Base-by-base conservation (phyloP, 192 early-diverging fungal genomes). In the Lobosporangium transversale region DNA sequence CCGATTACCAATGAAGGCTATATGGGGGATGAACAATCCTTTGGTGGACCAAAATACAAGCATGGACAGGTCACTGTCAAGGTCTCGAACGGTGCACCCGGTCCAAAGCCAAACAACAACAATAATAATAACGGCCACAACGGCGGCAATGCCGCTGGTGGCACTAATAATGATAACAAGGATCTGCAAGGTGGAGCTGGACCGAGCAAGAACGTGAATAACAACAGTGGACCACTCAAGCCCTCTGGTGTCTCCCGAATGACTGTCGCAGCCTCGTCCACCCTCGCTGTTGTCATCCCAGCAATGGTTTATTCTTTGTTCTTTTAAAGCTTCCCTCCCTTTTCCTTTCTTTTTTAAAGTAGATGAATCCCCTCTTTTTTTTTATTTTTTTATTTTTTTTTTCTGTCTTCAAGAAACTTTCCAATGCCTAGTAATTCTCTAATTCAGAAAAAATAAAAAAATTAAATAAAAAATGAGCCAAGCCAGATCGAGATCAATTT, bases 41-140 rank as follows among this genome's bases (percentile, higher is more conserved):
- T 79, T 63, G 84, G 84, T 11, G 62, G 56, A 2, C 29, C 52
- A 18, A 66, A 74, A 9, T 85, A 85, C 57, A 79, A 80, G 54
- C 62, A 79, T 8, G 84, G 84, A 17, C 81, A 85, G 35, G 37
- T 31, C 17, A 60, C 53, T 24, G 70, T 79, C 61, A 76, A 76
- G 37, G 20, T n/a, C 26, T 18, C 52, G 40, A 35, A 32, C 20
- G 26, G 20, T 18, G 45, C 40, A 18, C 63, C 70, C 8, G n/a
- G n/a, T 37, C 47, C 2, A 20, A 21, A 29, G 35, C 33, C 48
- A 20, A 54, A 29, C 11, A 29, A 33, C 30, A 35, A 6, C 10
- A 32, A 18, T 9, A 27, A 27, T 35, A 35, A 27, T 27, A 12
- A 9, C 4, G 18, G 30, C 12, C 53, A 21, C 14, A 5, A 14